Evolutionary conservation across 148 eudicot genomes (phyloP), one percentile per base, ranked within the genome.

Genomic region (Polygonum maritimum): DNA sequence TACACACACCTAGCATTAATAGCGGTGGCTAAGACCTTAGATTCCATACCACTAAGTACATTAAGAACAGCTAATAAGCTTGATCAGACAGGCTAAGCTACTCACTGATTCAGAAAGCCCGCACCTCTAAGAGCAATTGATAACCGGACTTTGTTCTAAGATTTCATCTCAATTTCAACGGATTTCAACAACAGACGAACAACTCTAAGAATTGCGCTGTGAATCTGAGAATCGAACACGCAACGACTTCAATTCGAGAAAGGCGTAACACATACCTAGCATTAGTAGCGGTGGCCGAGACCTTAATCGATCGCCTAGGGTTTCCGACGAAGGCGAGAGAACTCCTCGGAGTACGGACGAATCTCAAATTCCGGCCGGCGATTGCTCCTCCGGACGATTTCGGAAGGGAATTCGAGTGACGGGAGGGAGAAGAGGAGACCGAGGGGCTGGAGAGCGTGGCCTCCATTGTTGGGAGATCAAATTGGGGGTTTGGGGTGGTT

Each of bases 401-500:
- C 44, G 71, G 8, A 3, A 67, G 38, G 11, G 6, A 8, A 67
- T 44, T 38, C 44, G 18, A 9, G 19, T 36, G 71, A 36, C 3
- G 44, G 45, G 71, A 38, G 36, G 71, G 44, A 67, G 71, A 38
- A 8, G 8, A 67, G 16, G 71, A 67, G 38, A 67, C 8, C 9
- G 71, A 33, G 71, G 48, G 76, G 54, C 12, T 49, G 55, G 60
- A 60, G 21, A 83, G 74, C 80, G 52, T 73, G 51, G 81, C 80
- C 74, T 77, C 86, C 88, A 86, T 86, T 63, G 44, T 54, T 74
- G 14, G 19, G 16, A 8, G 6, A 65, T 4, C 40, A 35, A 65
- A 6, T 36, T 38, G 14, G 14, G 12, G 13, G 26, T 10, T 26
- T 38, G 38, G 69, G 31, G 60, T n/a, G 69, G 31, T 62, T 12